These are phyloP conservation scores for Beauveria asiatica DNA, from an alignment of 2,329 filamentous ascomycete genomes.

Conservation along the genomic window DNA sequence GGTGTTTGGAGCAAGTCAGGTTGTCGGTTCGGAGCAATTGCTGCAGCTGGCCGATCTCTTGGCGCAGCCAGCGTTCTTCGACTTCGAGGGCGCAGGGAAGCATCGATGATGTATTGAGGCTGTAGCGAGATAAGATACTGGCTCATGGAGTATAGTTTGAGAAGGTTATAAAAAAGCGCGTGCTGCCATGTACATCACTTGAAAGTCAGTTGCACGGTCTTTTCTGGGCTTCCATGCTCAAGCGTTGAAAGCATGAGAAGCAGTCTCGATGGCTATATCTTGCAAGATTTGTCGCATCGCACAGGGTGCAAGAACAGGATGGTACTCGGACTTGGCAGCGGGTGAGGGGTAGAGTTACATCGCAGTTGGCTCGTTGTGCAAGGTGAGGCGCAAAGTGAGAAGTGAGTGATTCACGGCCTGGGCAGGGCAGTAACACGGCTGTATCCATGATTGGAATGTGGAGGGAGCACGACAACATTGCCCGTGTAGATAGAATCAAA, in stretches of 20 bases:
- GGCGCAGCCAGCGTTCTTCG: conserved; percentile 26
- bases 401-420: not conserved
- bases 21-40: conserved; percentile 19
- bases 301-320: not conserved
- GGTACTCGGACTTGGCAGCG: not conserved
- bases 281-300: no score
- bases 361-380: not conserved
- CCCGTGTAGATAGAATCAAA: no score
- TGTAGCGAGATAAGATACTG: no score
- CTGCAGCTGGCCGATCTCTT: conserved; percentile 18
- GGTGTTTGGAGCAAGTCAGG: conserved; percentile 14
- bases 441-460: no score
- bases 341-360: not conserved
- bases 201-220: no score
- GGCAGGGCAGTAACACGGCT: not conserved
- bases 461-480: no score
- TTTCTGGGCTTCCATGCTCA: no score
- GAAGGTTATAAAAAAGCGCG: not conserved
- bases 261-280: no score
- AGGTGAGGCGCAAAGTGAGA: not conserved
- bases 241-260: not conserved
- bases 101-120: conserved; percentile 17
- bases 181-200: not conserved
- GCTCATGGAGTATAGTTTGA: no score
- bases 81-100: conserved; percentile 23